Conservation (phyloP, 2,329 filamentous ascomycete genomes). For the Curvularia sp. region DNA sequence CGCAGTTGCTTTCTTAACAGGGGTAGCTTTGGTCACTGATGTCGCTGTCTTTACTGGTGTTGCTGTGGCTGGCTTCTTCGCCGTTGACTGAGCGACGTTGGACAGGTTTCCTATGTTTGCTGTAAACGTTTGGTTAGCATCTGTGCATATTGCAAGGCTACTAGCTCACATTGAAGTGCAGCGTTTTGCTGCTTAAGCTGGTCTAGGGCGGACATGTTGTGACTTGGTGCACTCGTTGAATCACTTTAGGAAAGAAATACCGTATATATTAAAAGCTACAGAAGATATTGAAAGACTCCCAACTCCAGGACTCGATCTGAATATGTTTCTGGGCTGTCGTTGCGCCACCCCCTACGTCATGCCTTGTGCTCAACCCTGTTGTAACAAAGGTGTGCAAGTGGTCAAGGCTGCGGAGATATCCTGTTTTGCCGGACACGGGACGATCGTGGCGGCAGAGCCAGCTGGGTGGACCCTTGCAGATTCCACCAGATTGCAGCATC, state of each 20-base stretch:
- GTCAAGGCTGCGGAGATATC: slow-evolving; percentile 25
- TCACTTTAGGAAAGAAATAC: background rate
- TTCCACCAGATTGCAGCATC: slow-evolving; percentile 3
- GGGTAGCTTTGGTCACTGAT: slow-evolving; percentile 23
- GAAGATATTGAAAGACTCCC: background rate
- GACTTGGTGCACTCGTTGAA: background rate
- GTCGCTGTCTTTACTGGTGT: slow-evolving; percentile 27
- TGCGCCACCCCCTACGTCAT: slow-evolving; percentile 30
- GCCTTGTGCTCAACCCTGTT: slow-evolving; percentile 22
- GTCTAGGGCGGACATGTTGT: slow-evolving; percentile 45
- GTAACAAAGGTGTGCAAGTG: slow-evolving; percentile 16
- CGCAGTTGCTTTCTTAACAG: slow-evolving; percentile 26
- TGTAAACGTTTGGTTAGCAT: slow-evolving; percentile 21
- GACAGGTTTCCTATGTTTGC: slow-evolving; percentile 40
- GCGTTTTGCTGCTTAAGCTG: slow-evolving; percentile 53
- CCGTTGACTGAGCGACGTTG: slow-evolving; percentile 36
- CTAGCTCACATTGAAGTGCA: slow-evolving; percentile 49
- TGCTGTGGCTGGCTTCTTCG: slow-evolving; percentile 36
- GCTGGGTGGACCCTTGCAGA: slow-evolving; percentile 16
- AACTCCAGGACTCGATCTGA: background rate
- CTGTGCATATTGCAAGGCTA: background rate
- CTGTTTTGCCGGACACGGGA: slow-evolving; percentile 28
- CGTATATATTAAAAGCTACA: background rate
- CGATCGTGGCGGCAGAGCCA: slow-evolving; percentile 23
- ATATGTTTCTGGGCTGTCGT: slow-evolving; percentile 17